Evolutionary conservation across 2,329 filamentous ascomycete genomes (phyloP).

Genomic region (Byssothecium circinans): DNA sequence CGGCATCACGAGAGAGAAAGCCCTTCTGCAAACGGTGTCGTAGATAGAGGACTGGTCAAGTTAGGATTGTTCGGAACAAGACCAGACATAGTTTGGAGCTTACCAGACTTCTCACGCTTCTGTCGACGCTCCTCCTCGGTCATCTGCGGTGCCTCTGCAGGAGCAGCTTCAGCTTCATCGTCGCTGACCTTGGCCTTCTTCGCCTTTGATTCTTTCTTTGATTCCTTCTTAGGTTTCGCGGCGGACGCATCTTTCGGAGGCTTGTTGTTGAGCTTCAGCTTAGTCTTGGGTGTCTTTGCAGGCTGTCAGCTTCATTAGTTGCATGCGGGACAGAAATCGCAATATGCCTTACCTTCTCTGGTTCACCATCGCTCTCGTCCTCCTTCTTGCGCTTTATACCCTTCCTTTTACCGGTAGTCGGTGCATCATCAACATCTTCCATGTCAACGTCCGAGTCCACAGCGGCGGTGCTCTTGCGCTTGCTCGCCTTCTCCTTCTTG

Average conservation of each 20-base stretch:
- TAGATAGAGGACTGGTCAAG: constrained; percentile 75
- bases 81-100: constrained; percentile 11
- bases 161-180: constrained; percentile 61
- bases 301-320: constrained; percentile 42
- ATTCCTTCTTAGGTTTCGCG: constrained; percentile 63
- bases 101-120: constrained; percentile 62
- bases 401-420: constrained; percentile 63
- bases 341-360: constrained; percentile 55
- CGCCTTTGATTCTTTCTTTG: constrained; percentile 60
- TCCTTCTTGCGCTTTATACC: constrained; percentile 64
- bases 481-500: constrained; percentile 59
- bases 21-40: constrained; percentile 95
- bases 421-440: constrained; percentile 47
- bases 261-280: constrained; percentile 50
- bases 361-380: constrained; percentile 67
- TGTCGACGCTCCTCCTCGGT: constrained; percentile 58
- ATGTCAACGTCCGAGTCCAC: constrained; percentile 42
- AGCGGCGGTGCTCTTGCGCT: constrained; percentile 43
- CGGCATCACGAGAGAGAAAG: constrained; percentile 79
- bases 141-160: constrained; percentile 55
- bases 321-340: neutral
- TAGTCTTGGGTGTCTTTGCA: constrained; percentile 55
- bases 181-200: constrained; percentile 53
- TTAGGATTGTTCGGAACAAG: constrained; percentile 4
- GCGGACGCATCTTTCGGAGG: constrained; percentile 43